Conservation (phyloP, 306 rosid genomes). For the Echinosophora koreensis region DNA sequence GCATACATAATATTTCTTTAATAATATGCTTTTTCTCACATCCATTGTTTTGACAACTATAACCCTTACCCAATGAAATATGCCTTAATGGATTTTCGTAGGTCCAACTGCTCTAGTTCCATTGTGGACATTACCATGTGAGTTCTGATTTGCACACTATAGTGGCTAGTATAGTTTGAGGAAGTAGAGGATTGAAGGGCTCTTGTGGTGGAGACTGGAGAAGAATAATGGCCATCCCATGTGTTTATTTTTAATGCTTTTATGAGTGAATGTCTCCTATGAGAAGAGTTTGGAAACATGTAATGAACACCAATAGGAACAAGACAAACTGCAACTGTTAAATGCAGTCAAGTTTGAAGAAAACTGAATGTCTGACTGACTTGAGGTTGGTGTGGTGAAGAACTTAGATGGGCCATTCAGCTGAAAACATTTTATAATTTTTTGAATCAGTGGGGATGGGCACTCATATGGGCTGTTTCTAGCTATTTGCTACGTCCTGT, state of each 20-base stretch:
- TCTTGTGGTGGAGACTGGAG: slow-evolving; percentile 49
- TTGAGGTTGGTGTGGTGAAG: slow-evolving; percentile 46
- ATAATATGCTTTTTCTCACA: slow-evolving; percentile 21
- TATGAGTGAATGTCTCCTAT: slow-evolving; percentile 47
- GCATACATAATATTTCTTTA: neutral
- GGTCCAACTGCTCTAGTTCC: slow-evolving; percentile 53
- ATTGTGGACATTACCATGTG: slow-evolving; percentile 69
- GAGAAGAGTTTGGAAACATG: slow-evolving; percentile 39
- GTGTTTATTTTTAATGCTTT: slow-evolving; percentile 52
- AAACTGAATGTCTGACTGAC: slow-evolving; percentile 19
- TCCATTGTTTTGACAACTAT: slow-evolving; percentile 6
- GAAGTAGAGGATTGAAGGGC: slow-evolving; percentile 51
- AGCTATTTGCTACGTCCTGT: neutral
- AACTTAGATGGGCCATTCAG: slow-evolving; percentile 45
- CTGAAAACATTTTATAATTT: slow-evolving; percentile 1
- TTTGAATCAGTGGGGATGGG: slow-evolving; percentile 48
- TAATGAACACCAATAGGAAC: slow-evolving; percentile 15
- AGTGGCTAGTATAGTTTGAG: slow-evolving; percentile 40
- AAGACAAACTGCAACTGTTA: slow-evolving; percentile 51
- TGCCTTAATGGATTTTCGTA: slow-evolving; percentile 25
- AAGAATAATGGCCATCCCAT: slow-evolving; percentile 55
- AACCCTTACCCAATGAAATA: slow-evolving; percentile 26
- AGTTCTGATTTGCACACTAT: slow-evolving; percentile 40
- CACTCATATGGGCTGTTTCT: slow-evolving; percentile 73
- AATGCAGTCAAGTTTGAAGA: slow-evolving; percentile 41